Evolutionary conservation across 2,329 filamentous ascomycete genomes (phyloP).

Genomic region (Pseudogymnoascus destructans): DNA sequence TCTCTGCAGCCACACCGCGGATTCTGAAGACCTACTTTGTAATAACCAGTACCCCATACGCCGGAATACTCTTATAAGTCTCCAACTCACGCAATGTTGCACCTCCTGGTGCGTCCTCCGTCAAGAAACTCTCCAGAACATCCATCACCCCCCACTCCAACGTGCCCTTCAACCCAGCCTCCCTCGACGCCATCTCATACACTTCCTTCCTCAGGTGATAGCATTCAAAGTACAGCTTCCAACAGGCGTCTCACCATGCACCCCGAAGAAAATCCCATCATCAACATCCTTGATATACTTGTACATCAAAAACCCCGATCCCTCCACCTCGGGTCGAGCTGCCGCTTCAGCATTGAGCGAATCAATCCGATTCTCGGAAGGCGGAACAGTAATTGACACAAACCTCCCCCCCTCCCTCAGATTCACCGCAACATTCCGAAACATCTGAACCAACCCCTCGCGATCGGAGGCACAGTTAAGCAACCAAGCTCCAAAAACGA

Average conservation of each 20-base stretch:
- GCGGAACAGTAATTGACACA: conserved; percentile 23
- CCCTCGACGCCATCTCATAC: conserved; percentile 23
- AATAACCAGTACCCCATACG: conserved; percentile 20
- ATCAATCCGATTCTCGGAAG: conserved; percentile 18
- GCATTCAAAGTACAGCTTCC: conserved; percentile 20
- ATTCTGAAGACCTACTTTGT: conserved; percentile 13
- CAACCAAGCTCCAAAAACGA: conserved; percentile 28
- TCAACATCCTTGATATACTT: conserved; percentile 15
- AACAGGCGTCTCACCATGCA: conserved; percentile 15
- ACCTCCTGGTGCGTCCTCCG: conserved; percentile 16
- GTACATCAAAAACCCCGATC: conserved; percentile 16
- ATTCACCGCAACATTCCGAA: conserved; percentile 26
- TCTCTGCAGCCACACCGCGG: not conserved
- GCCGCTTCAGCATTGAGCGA: conserved; percentile 15
- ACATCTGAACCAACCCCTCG: conserved; percentile 26
- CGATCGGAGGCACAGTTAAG: conserved; percentile 28
- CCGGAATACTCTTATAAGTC: conserved; percentile 18
- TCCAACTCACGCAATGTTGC: conserved; percentile 20
- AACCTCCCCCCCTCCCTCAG: conserved; percentile 27
- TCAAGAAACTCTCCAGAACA: conserved; percentile 19
- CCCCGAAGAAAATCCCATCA: conserved; percentile 17
- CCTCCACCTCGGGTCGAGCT: conserved; percentile 13
- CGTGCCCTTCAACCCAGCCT: conserved; percentile 21
- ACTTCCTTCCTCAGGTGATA: conserved; percentile 23
- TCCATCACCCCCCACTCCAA: conserved; percentile 21